Evolutionary conservation across 129 eudicot species (phyloP), one percentile per base, ranked within the genome.

Genomic region (Ambrosia trifida): DNA sequence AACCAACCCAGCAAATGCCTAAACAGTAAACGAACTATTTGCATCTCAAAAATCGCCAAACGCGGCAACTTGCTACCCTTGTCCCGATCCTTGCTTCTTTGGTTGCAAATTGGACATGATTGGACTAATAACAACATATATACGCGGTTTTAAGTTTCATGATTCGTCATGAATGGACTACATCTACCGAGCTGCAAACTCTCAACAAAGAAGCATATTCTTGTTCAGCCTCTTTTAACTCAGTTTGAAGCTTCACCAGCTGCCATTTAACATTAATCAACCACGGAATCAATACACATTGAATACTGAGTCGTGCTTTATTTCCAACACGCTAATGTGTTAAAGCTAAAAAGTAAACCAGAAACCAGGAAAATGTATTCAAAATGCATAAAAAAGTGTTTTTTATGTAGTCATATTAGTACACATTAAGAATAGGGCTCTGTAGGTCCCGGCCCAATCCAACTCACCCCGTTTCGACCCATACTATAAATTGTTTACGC

Each of bases 141-240:
- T 24, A 24, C 28, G 28, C 28, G 28, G 28, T 24, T 24, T 24
- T 24, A 24, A 24, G 28, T 24, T 24, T 24, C 28, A 24, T 24
- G 28, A 24, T 24, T 24, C 28, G 28, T 24, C 28, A 24, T 24
- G 28, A 24, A 24, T 24, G 28, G 28, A 24, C 28, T 24, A 0
- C 28, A 24, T 24, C 28, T 24, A 0, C 28, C 28, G 28, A 24
- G 1, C 67, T 59, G 61, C 71, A 80, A 61, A 49, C 88, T 82
- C 4, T 76, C 44, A 82, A 70, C 77, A 87, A 52, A 18, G 74
- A 77, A 59, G 68, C 50, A 66, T 85, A 85, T 70, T 72, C 85
- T 7, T 61, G 69, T 59, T 81, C 80, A 17, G 84, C 96, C 64
- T 79, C 85, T 46, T 41, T 64, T 24, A 90, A 66, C 47, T 83